A percentile compares a stretch with the other conserved stretches of the same genome.
Conservation (phyloP, 306 rosid genomes). For the Fagus crenata region DNA sequence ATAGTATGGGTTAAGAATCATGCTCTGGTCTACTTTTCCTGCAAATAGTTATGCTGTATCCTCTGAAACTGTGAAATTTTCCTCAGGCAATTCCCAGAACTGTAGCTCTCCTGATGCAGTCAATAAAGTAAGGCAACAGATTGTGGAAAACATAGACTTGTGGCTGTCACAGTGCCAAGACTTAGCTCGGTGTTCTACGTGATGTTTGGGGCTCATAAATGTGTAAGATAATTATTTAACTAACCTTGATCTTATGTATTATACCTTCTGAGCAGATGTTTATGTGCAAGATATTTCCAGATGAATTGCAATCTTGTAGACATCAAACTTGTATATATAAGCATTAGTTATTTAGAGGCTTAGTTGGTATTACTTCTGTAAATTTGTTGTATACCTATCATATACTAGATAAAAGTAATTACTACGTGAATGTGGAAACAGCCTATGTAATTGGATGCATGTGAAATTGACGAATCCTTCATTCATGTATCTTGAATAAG, state of each 20-base stretch:
- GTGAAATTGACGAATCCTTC: too few species aligned
- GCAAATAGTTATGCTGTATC: constrained; percentile 3
- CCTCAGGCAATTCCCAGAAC: constrained; percentile 64
- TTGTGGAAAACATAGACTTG: constrained; percentile 66
- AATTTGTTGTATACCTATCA: not conserved
- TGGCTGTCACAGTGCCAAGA: constrained; percentile 77
- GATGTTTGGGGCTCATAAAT: constrained; percentile 14
- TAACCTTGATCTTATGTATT: constrained; percentile 5
- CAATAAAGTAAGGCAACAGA: constrained; percentile 73
- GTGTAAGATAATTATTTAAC: constrained; percentile 8
- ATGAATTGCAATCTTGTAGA: not conserved
- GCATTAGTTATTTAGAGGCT: not conserved
- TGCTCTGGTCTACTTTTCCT: not conserved
- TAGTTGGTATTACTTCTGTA: not conserved
- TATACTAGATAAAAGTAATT: not conserved
- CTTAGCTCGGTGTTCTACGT: constrained; percentile 34
- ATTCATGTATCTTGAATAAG: too few species aligned
- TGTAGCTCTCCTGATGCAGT: constrained; percentile 83
- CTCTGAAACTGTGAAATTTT: constrained; percentile 24
- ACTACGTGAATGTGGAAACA: not conserved
- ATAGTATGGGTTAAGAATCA: not conserved
- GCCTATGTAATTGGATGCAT: too few species aligned
- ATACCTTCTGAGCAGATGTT: not conserved
- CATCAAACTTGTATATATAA: not conserved
- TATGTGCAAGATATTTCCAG: constrained; percentile 1